These are phyloP conservation scores for Penicillium diatomitis DNA, from an alignment of 495 filamentous ascomycete genomes.

Conservation along the genomic window DNA sequence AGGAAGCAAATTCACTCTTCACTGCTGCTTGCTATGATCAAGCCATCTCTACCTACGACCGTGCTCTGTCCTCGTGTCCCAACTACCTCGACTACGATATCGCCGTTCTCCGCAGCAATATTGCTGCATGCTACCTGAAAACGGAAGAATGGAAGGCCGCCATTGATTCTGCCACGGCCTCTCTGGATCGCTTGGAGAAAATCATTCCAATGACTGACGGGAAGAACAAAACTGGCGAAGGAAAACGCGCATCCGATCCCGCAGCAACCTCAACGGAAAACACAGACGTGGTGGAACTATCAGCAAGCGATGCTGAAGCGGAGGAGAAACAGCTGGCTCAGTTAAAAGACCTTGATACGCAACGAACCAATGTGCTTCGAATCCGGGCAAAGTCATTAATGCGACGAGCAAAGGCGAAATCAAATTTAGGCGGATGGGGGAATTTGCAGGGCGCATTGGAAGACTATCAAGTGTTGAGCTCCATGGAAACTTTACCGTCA, in stretches of 20 bases:
- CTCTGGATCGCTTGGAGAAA: conserved; percentile 62
- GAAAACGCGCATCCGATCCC: conserved; percentile 9
- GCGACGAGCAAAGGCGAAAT: conserved; percentile 69
- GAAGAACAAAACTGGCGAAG: conserved; percentile 9
- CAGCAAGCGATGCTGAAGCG: conserved; percentile 48
- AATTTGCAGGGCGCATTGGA: conserved; percentile 74
- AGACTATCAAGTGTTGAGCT: conserved; percentile 54
- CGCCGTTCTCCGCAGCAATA: conserved; percentile 5
- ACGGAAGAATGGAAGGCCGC: conserved; percentile 81
- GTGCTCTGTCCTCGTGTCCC: conserved; percentile 72
- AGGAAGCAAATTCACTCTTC: conserved; percentile 72
- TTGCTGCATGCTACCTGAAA: conserved; percentile 72
- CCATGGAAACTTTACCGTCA: conserved; percentile 47
- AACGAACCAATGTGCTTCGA: conserved; percentile 56
- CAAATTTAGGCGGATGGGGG: conserved; percentile 66
- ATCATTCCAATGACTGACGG: conserved; percentile 36
- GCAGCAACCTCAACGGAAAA: conserved; percentile 7
- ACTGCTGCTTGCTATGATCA: conserved; percentile 60
- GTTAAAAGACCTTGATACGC: conserved; percentile 40
- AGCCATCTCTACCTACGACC: conserved; percentile 84
- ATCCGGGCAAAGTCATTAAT: conserved; percentile 79
- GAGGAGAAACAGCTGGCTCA: conserved; percentile 48
- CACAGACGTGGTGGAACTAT: conserved; percentile 40
- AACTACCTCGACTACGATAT: conserved; percentile 85
- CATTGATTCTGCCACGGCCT: conserved; percentile 59